Conservation (phyloP, 192 early-diverging fungal genomes). For the Dissophora globulifera region DNA sequence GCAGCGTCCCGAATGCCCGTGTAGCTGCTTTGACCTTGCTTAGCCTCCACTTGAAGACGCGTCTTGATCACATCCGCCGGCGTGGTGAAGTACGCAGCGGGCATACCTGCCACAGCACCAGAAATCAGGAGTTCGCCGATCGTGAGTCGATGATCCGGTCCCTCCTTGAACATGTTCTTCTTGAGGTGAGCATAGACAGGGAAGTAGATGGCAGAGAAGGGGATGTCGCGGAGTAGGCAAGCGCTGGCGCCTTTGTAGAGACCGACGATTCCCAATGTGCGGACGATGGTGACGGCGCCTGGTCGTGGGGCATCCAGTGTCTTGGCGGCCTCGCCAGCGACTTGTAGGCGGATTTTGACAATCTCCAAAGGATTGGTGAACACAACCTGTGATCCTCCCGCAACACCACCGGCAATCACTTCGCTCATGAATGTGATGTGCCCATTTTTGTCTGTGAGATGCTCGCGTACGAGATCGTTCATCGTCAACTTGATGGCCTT, state of each 20-base stretch:
- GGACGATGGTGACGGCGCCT: constrained; percentile 88
- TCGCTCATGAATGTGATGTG: constrained; percentile 81
- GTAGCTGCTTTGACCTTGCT: constrained; percentile 88
- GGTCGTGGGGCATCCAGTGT: constrained; percentile 62
- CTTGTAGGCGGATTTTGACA: constrained; percentile 97
- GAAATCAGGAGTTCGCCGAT: constrained; percentile 78
- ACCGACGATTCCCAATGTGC: constrained; percentile 90
- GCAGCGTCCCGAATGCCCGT: constrained; percentile 87
- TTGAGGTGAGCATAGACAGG: constrained; percentile 96
- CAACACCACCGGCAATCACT: constrained; percentile 85
- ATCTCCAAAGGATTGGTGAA: constrained; percentile 99
- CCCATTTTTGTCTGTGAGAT: constrained; percentile 75
- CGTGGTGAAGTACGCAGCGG: constrained; percentile 96
- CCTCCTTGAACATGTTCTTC: constrained; percentile 89
- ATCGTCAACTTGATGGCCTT: constrained; percentile 98
- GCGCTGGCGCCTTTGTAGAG: constrained; percentile 96
- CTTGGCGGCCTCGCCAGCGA: constrained; percentile 81
- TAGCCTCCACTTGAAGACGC: constrained; percentile 92
- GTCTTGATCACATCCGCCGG: constrained; percentile 99
- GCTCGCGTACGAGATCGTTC: constrained; percentile 89
- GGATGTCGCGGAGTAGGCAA: constrained; percentile 94
- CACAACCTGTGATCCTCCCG: constrained; percentile 88
- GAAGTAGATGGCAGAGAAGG: constrained; percentile 98
- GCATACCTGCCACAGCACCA: constrained; percentile 96
- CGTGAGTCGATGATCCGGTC: constrained; percentile 73